A percentile compares a stretch with the other conserved stretches of the same genome.
Evolutionary conservation across 805 yeast genomes (phyloP).

Genomic region (Jamesozyma spencerorum): DNA sequence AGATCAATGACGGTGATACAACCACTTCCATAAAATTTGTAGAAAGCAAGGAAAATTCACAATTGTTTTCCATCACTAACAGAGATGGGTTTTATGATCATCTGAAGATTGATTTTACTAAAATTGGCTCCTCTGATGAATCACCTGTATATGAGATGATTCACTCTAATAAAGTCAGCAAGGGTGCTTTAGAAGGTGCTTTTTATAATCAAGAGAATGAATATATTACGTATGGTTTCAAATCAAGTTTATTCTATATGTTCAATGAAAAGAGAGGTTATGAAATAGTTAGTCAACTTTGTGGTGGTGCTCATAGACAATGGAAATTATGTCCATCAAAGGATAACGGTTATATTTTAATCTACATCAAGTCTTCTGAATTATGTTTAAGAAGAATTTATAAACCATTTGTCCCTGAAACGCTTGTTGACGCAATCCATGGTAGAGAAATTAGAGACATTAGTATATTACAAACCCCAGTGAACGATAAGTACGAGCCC

Average conservation of each 20-base stretch:
- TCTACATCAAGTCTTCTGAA: constrained; percentile 50
- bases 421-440: constrained; percentile 60
- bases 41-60: constrained; percentile 17
- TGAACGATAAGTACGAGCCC: constrained; percentile 15
- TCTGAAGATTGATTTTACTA: constrained; percentile 24
- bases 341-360: constrained; percentile 35
- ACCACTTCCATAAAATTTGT: constrained; percentile 45
- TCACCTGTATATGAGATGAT: constrained; percentile 17
- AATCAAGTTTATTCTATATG: constrained; percentile 64
- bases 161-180: constrained; percentile 55
- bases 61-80: constrained; percentile 40
- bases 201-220: constrained; percentile 36
- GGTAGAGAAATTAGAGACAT: constrained; percentile 86
- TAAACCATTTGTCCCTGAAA: constrained; percentile 20
- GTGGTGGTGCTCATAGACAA: constrained; percentile 88
- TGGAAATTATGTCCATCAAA: constrained; percentile 47
- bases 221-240: constrained; percentile 68
- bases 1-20: constrained; percentile 57
- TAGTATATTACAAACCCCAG: constrained; percentile 36
- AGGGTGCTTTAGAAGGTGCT: constrained; percentile 78
- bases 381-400: constrained; percentile 34
- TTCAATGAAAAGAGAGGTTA: constrained; percentile 74
- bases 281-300: constrained; percentile 58
- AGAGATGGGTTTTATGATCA: constrained; percentile 59
- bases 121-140: constrained; percentile 1